Evolutionary conservation across 192 early-diverging fungal genomes (phyloP), one percentile per base, ranked within the genome.

Genomic region (Coemansia sp.): DNA sequence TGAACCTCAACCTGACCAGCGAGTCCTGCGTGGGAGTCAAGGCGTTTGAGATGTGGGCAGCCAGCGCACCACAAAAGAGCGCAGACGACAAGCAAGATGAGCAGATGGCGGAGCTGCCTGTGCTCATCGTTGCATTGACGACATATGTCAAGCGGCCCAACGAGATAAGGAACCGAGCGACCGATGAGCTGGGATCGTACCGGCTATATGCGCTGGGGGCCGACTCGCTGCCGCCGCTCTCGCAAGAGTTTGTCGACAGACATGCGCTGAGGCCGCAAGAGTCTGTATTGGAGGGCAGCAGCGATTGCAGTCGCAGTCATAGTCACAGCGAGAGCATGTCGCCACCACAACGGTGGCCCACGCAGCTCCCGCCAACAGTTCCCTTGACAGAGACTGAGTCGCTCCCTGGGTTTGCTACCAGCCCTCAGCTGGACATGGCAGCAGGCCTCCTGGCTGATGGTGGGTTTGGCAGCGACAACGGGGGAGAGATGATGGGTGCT

Each of bases 21-120:
- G 79, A 82, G 67, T 59, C 79, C 0, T 82, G 79, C 43, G 74
- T 73, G 9, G 79, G 74, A 29, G 74, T 82, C 53, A 82, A 82
- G 68, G 79, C 71, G 29, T 82, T 82, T 68, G 79, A 82, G 53
- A 60, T 70, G 40, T n/a, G 31, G 32, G 59, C 59, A 6, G 57
- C 45, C 11, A 20, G 19, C 39, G 29, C 9, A 37, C 36, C 19
- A 36, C 31, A 19, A 35, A 12, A 24, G 29, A 45, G 24, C 31
- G 42, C 58, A 1, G 17, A 9, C 2, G 59, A 49, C 31, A 46
- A 38, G 1, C 20, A n/a, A 35, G 41, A 53, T 17, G 15, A 54
- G 8, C 56, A 64, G 15, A 54, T 54, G 32, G 43, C 59, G 19
- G 38, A 46, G 36, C 67, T 82, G 29, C 79, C 79, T 0, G 46